Evolutionary conservation across 164 flowering plant species (phyloP), one percentile per base, ranked within the genome.

Genomic region (Berberis thunbergii): DNA sequence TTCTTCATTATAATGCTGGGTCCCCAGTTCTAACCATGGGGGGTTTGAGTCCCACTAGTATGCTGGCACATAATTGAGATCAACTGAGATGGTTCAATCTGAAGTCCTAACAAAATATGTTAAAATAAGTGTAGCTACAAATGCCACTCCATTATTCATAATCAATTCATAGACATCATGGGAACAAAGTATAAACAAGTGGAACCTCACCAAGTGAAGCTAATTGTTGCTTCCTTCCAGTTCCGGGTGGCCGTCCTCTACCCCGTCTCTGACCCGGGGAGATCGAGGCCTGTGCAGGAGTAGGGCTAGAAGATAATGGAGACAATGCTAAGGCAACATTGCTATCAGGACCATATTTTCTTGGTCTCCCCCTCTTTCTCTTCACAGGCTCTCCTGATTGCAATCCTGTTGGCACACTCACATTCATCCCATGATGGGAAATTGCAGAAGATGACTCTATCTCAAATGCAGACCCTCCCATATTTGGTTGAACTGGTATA

Each of bases 201-300:
- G n/a, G 73, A 39, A 63, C 66, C 78, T 72, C 69, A 90, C 97
- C 95, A 64, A 80, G 76, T 58, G 96, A 77, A 77, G 92, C 82
- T 57, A 84, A 72, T 68, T 79, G 93, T n/a, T 86, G 92, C 73
- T 87, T 92, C 70, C 77, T 83, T 43, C 96, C 95, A 59, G 84
- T 70, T 26, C 98, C 96, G 0, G 88, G 91, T n/a, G 98, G 98
- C 67, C 98, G 84, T 57, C 98, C 98, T 75, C 98, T 81, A 54
- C 97, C 87, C 60, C 96, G 79, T 76, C 85, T 92, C 64, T 79
- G 91, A 40, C 66, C 56, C 44, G 80, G 56, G 2, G 79, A 43
- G 41, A 71, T n/a, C 1, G 76, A 54, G 2, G 60, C n/a, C 1
- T 73, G 73, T 45, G 76, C 72, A 1, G 79, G 74, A 69, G 75